Percentiles rank a stretch among this genome's conserved stretches.
These are phyloP conservation scores for Malus asiatica DNA, from an alignment of 306 rosid species.

Conservation along the genomic window DNA sequence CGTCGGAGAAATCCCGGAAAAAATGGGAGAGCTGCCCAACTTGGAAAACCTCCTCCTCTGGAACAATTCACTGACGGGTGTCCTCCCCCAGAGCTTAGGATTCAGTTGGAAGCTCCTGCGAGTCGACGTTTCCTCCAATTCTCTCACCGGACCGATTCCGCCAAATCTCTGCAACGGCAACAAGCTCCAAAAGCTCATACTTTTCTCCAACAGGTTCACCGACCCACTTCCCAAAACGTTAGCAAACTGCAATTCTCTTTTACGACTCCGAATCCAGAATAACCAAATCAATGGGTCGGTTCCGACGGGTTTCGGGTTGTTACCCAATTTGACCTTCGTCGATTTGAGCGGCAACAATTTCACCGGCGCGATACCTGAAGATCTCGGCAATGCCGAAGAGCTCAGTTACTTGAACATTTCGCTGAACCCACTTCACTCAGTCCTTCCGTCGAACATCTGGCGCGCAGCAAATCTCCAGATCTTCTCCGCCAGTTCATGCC, in stretches of 20 bases:
- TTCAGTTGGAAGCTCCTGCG: conserved; percentile 33
- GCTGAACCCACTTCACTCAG: conserved; percentile 39
- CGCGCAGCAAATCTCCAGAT: conserved; percentile 46
- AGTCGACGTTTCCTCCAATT: conserved; percentile 72
- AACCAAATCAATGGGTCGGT: conserved; percentile 62
- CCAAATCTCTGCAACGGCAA: conserved; percentile 50
- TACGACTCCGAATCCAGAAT: conserved; percentile 63
- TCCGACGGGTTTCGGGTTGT: conserved; percentile 49
- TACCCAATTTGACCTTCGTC: conserved; percentile 51
- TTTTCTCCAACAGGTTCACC: conserved; percentile 49
- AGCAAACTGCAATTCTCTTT: conserved; percentile 45
- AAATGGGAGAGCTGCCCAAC: conserved; percentile 59
- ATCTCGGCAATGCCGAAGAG: conserved; percentile 50
- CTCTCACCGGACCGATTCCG: conserved; percentile 74
- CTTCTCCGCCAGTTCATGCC: conserved; percentile 60
- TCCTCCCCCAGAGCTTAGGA: conserved; percentile 65
- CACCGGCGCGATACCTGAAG: conserved; percentile 53
- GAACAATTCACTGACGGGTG: conserved; percentile 70
- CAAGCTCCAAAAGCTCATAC: conserved; percentile 49
- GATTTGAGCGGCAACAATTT: conserved; percentile 75
- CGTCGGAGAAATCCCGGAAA: conserved; percentile 57
- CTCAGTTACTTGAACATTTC: conserved; percentile 64
- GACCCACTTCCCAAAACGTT: conserved; percentile 40
- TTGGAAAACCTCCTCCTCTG: conserved; percentile 47
- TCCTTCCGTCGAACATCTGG: conserved; percentile 61